A percentile compares a stretch with the other conserved stretches of the same genome.
Evolutionary conservation across 2,329 filamentous ascomycete genomes (phyloP).

Genomic region (Colletotrichum plurivorum): DNA sequence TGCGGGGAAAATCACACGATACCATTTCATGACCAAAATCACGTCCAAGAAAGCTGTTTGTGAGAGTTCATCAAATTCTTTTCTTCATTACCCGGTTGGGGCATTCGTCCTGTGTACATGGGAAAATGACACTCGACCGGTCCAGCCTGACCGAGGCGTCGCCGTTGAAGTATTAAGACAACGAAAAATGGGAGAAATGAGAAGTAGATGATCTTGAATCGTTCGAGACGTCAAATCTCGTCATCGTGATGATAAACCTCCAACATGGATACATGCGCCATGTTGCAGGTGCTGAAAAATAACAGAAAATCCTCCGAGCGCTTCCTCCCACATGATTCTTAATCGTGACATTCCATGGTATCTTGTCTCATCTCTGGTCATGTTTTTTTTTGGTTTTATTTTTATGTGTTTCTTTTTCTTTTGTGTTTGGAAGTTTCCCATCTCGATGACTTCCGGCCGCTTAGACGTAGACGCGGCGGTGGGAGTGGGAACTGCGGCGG

Average conservation of each 20-base stretch:
- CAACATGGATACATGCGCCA: neutral
- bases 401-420: neutral
- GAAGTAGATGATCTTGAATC: constrained; percentile 30
- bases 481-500: constrained; percentile 43
- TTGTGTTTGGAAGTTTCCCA: too few relatives aligned
- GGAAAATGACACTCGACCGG: constrained; percentile 11
- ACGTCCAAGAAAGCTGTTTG: neutral
- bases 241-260: constrained; percentile 24
- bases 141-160: constrained; percentile 12
- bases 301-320: neutral
- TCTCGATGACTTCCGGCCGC: too few relatives aligned
- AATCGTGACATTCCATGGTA: constrained; percentile 31
- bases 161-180: neutral
- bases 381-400: constrained; percentile 4
- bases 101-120: constrained; percentile 14
- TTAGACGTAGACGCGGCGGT: constrained; percentile 43
- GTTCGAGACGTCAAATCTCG: constrained; percentile 22
- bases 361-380: constrained; percentile 8
- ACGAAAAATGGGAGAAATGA: neutral
- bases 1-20: neutral
- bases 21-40: constrained; percentile 2
- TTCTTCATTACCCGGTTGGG: neutral
- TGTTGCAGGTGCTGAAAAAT: neutral
- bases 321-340: neutral
- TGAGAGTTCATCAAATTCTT: neutral